phyloP scores from a whole-genome alignment of 371 early-diverging fungal genomes.

The Mortierella sp. region DNA sequence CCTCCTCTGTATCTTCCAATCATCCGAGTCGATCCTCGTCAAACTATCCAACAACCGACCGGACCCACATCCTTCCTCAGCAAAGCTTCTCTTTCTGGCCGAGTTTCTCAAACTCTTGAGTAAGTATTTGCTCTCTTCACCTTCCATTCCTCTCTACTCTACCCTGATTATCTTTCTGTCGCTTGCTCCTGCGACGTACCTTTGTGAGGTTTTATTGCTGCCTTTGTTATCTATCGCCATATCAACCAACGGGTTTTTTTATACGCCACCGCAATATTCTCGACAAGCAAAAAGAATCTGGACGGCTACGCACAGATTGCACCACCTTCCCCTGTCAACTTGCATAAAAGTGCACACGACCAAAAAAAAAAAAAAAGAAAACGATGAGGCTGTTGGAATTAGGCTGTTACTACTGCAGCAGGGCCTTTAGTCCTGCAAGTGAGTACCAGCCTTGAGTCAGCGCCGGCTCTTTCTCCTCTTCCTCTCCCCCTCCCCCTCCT shows the following conservation, averaged over 20 bases:
- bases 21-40: slow-evolving; percentile 50
- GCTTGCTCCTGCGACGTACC: too few relatives aligned
- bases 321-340: not conserved
- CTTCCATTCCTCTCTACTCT: not conserved
- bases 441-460: too few relatives aligned
- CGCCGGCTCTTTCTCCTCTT: not conserved
- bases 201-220: too few relatives aligned
- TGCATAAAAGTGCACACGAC: slow-evolving; percentile 2
- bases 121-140: slow-evolving; percentile 14
- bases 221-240: too few relatives aligned
- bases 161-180: not conserved
- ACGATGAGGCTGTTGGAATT: too few relatives aligned
- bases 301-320: not conserved
- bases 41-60: slow-evolving; percentile 40
- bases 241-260: too few relatives aligned
- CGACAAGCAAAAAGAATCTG: too few relatives aligned
- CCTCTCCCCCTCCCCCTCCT: not conserved
- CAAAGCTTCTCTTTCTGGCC: slow-evolving; percentile 46
- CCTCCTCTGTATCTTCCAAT: slow-evolving; percentile 50
- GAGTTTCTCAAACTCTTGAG: slow-evolving; percentile 45
- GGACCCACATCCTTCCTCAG: slow-evolving; percentile 42
- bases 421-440: too few relatives aligned
- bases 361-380: not conserved
- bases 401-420: too few relatives aligned
- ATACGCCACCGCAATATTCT: too few relatives aligned